Conservation (phyloP, 2,329 filamentous ascomycete species). For the Metarhizium robertsii region DNA sequence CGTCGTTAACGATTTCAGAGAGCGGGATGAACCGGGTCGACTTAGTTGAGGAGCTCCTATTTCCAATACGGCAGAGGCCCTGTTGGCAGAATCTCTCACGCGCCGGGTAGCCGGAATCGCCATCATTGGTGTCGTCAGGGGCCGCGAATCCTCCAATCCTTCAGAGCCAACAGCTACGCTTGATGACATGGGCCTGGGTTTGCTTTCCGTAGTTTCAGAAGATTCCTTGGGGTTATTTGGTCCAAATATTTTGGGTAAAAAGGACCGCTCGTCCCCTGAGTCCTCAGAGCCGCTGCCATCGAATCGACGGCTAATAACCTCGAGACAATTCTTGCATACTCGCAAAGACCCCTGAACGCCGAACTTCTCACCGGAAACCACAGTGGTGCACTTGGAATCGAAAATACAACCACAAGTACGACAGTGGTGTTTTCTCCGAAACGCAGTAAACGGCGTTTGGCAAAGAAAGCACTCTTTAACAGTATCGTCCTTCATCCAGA, state of each 20-base stretch:
- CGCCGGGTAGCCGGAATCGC: slow-evolving; percentile 57
- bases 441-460: slow-evolving; percentile 82
- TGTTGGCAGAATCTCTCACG: slow-evolving; percentile 61
- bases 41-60: slow-evolving; percentile 77
- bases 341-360: slow-evolving; percentile 76
- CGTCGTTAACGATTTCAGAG: slow-evolving; percentile 66
- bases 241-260: slow-evolving; percentile 55
- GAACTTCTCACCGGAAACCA: slow-evolving; percentile 82
- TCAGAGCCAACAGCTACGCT: slow-evolving; percentile 31
- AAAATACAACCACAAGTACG: slow-evolving; percentile 97
- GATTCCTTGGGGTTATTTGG: slow-evolving; percentile 23
- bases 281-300: slow-evolving; percentile 83
- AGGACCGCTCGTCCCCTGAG: slow-evolving; percentile 68
- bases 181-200: slow-evolving; percentile 5
- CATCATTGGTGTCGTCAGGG: slow-evolving; percentile 61
- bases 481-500: slow-evolving; percentile 99
- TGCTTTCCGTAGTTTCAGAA: slow-evolving; percentile 4
- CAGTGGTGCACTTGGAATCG: slow-evolving; percentile 87
- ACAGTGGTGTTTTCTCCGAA: slow-evolving; percentile 93
- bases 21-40: slow-evolving; percentile 89
- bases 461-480: slow-evolving; percentile 96
- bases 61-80: slow-evolving; percentile 82
- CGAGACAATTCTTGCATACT: slow-evolving; percentile 87
- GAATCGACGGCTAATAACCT: slow-evolving; percentile 81
- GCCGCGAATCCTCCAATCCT: slow-evolving; percentile 37